Base-by-base conservation (phyloP, 257 asterid genomes). In the Solanum bulbocastanum region DNA sequence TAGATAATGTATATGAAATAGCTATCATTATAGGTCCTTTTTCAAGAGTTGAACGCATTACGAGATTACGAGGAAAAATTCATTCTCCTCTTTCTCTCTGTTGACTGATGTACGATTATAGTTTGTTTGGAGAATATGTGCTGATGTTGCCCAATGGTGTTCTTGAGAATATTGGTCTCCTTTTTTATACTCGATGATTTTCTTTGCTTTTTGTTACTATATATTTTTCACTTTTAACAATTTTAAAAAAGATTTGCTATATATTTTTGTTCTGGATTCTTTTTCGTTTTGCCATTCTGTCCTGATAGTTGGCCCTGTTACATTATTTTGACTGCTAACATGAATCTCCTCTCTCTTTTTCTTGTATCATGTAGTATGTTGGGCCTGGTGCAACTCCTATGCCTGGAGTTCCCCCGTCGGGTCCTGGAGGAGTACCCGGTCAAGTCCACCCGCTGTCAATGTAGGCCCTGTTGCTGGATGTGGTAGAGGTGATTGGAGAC, bases 401-500 rank as follows among this genome's bases (percentile, higher is more conserved):
- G 73, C 93, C 94, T 76, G 96, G 94, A 84, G 89, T 92, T 81
- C 89, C 93, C 90, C 87, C 94, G 44, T 87, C 58, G 35, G 89
- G 94, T 39, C 90, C 95, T 76, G 95, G 93, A 87, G 98, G 93
- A 81, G 56, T 90, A 78, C 93, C 90, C 39, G 93, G 95, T 90
- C 98, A 93, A 89, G 94, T 92, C 90, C 94, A 95, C 98, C 97
- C 42, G 93, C 98, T 44, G 87, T 89, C 87, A 92, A 90, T 85
- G 88, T 92, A 90, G 93, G 93, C 73, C 92, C 93, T 75, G 88
- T 88, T 86, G 92, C 91, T 92, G 99, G 98, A 88, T 98, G 98
- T 83, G 99, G 98, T 88, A 95, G 98, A 94, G 98, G 95, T 89
- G 99, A 97, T 86, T 96, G 98, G 99, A 93, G 99, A 83, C 97